Evolutionary conservation across 768 basidiomycete genomes (phyloP).

Genomic region (Psilocybe azurescens): DNA sequence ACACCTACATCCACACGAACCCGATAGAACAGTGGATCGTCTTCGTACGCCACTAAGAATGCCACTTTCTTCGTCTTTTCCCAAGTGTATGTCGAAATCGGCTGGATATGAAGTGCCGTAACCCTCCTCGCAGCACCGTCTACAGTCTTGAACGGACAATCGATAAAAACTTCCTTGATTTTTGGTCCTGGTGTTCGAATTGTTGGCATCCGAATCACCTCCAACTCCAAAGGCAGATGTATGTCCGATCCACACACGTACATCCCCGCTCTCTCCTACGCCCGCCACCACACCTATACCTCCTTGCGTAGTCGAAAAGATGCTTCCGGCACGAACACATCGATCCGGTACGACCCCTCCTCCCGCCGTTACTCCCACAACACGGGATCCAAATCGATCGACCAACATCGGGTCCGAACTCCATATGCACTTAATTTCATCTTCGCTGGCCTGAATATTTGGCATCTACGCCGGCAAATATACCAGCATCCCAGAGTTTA

Average conservation of each 20-base stretch:
- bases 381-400: conserved; percentile 19
- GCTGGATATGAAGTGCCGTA: conserved; percentile 33
- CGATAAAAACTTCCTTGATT: conserved; percentile 37
- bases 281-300: conserved; percentile 52
- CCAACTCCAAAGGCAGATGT: neutral
- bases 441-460: conserved; percentile 16
- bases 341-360: conserved; percentile 47
- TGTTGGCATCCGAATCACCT: conserved; percentile 6
- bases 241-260: neutral
- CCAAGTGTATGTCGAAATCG: neutral
- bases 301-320: conserved; percentile 36
- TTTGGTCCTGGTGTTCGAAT: conserved; percentile 2
- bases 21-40: conserved; percentile 59
- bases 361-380: neutral
- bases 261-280: conserved; percentile 59
- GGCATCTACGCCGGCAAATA: neutral
- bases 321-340: conserved; percentile 56
- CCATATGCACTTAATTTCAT: conserved; percentile 67
- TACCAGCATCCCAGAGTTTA: conserved; percentile 74
- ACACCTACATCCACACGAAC: conserved; percentile 33
- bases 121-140: conserved; percentile 14
- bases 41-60: conserved; percentile 57
- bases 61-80: neutral
- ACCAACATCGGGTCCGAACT: conserved; percentile 46
- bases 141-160: conserved; percentile 34